Percentiles rank a stretch among this genome's conserved stretches.
These are phyloP conservation scores for Trichophyton benhamiae DNA, from an alignment of 2,329 filamentous ascomycete genomes.

Conservation along the genomic window DNA sequence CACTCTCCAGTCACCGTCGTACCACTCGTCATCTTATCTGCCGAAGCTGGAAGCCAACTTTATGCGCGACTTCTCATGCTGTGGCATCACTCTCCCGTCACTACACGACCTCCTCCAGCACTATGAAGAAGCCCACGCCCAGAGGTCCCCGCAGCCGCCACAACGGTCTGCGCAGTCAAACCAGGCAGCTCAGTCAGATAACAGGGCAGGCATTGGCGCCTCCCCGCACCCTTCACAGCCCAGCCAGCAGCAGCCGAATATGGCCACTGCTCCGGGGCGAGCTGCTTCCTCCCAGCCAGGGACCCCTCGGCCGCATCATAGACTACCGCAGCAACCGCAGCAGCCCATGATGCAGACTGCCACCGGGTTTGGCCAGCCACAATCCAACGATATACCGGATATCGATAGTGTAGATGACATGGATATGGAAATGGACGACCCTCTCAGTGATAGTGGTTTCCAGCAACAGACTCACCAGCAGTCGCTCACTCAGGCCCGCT, in stretches of 20 bases:
- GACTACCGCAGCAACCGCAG: slow-evolving; percentile 7
- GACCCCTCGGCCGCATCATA: slow-evolving; percentile 15
- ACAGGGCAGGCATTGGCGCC: slow-evolving; percentile 37
- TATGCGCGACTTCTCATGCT: slow-evolving; percentile 95
- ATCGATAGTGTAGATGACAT: slow-evolving; percentile 50
- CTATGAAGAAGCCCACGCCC: slow-evolving; percentile 88
- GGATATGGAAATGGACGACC: slow-evolving; percentile 96
- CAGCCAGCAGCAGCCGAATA: slow-evolving; percentile 13
- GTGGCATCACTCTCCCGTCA: slow-evolving; percentile 75
- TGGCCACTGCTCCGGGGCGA: not conserved
- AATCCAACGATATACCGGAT: slow-evolving; percentile 23
- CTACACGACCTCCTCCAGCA: slow-evolving; percentile 92
- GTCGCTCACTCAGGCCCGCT: slow-evolving; percentile 52
- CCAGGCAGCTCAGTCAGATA: slow-evolving; percentile 35
- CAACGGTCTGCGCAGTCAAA: slow-evolving; percentile 35
- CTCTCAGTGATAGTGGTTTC: slow-evolving; percentile 43
- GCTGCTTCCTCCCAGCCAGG: slow-evolving; percentile 6
- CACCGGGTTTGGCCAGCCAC: slow-evolving; percentile 13
- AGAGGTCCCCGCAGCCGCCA: slow-evolving; percentile 43
- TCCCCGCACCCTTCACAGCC: slow-evolving; percentile 16
- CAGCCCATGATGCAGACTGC: slow-evolving; percentile 15
- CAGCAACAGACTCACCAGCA: slow-evolving; percentile 50
- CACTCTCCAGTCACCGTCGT: slow-evolving; percentile 78
- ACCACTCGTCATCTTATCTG: slow-evolving; percentile 90
- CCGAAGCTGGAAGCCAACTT: slow-evolving; percentile 95